A percentile compares a stretch with the other conserved stretches of the same genome.
phyloP scores from a whole-genome alignment of 768 basidiomycete species.

The Favolaschia claudopus region DNA sequence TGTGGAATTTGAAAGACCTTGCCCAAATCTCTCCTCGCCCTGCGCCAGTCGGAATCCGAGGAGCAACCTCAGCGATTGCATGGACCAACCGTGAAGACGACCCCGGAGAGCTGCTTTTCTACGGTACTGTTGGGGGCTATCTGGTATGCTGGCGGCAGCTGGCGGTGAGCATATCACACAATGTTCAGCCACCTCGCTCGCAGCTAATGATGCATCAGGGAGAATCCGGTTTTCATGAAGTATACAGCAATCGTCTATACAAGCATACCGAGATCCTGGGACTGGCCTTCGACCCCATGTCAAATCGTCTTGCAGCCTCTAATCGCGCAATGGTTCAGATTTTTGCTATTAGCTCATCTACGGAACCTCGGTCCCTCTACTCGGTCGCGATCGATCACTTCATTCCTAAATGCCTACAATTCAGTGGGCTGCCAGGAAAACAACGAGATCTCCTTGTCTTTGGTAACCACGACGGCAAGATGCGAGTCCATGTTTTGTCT shows the following conservation, averaged over 20 bases:
- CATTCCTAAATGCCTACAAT: neutral
- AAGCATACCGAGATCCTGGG: neutral
- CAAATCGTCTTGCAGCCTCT: neutral
- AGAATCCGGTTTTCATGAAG: neutral
- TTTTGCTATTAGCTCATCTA: neutral
- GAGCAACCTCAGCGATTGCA: neutral
- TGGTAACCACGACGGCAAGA: neutral
- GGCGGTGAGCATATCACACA: neutral
- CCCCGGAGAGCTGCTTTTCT: neutral
- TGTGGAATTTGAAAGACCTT: neutral
- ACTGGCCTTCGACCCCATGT: neutral
- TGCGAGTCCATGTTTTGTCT: slow-evolving; percentile 1
- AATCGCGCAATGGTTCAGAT: neutral
- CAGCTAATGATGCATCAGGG: neutral
- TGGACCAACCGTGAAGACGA: slow-evolving; percentile 8
- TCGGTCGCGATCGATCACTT: neutral
- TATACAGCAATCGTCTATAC: neutral
- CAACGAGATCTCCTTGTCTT: slow-evolving; percentile 3
- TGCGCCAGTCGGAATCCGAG: neutral
- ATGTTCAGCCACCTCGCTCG: too few species aligned
- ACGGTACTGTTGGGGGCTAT: neutral
- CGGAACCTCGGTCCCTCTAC: neutral
- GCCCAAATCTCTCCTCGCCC: neutral
- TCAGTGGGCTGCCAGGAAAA: neutral
- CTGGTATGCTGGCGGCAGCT: neutral